Conservation (phyloP, 1,139 yeast species). For the Wickerhamomyces sp. region DNA sequence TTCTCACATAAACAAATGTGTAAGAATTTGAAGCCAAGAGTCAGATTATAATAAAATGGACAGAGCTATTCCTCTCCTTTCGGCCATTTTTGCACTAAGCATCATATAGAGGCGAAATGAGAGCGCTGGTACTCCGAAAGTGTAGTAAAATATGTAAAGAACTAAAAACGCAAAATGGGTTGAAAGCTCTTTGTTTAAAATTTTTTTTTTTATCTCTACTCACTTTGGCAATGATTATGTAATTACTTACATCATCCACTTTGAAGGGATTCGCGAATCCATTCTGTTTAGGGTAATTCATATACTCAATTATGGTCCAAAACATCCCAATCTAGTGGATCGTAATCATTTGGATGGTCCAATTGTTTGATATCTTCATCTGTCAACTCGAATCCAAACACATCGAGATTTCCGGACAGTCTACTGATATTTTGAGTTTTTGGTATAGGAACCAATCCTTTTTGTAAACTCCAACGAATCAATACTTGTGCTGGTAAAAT, state of each 20-base stretch:
- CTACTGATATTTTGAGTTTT: conserved; percentile 41
- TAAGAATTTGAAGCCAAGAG: conserved; percentile 7
- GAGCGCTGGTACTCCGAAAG: conserved; percentile 25
- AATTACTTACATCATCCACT: too few relatives aligned
- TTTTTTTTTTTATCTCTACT: too few relatives aligned
- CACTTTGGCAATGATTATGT: too few relatives aligned
- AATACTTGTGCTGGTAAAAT: conserved; percentile 33
- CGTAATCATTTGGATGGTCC: conserved; percentile 51
- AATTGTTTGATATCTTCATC: conserved; percentile 30
- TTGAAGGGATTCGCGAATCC: too few relatives aligned
- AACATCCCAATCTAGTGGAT: conserved; percentile 71
- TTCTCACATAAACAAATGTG: not conserved
- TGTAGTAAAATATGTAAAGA: conserved; percentile 18
- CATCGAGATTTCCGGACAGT: conserved; percentile 37
- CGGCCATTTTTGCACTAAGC: conserved; percentile 22
- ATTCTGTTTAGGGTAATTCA: not conserved
- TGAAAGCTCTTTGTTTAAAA: too few relatives aligned
- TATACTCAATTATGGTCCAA: conserved; percentile 37
- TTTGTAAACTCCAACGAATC: conserved; percentile 36
- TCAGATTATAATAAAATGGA: conserved; percentile 17
- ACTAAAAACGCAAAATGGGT: not conserved
- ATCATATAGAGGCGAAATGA: conserved; percentile 13
- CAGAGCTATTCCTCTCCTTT: conserved; percentile 16
- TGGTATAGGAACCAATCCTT: conserved; percentile 38
- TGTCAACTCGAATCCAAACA: conserved; percentile 35